Base-by-base conservation (phyloP, 768 basidiomycete species). In the Russula earlei region DNA sequence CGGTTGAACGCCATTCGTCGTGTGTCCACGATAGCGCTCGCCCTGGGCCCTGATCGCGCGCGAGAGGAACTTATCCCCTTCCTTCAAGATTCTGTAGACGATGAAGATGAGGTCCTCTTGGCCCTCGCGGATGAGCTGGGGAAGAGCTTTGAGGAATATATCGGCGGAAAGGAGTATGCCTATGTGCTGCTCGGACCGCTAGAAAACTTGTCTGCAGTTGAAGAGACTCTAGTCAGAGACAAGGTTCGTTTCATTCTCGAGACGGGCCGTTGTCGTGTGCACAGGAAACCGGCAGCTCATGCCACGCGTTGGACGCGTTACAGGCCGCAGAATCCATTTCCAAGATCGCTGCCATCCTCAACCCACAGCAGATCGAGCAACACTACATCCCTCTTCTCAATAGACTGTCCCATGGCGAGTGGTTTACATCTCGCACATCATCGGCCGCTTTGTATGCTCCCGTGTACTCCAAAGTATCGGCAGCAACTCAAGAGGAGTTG, bases 341-440 rank as follows among this genome's bases (percentile, higher is more conserved):
- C 58, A 92, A 92, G 73, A 78, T 98, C 62, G 84, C 90, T 49
- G 74, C 73, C 47, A 79, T 87, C 46, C 77, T 99, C 43, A 86
- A 85, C 22, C 78, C 85, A 52, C 65, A 76, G 15, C 90, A 94
- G 70, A 75, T 94, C 65, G 93, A 97, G 71, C 83, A 89, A 67
- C 81, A 81, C 69, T 95, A 92, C 72, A 83, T 98, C 56, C 96
- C 96, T 49, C 78, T 99, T 52, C 70, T 98, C 56, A 87, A 85
- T 67, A 83, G 93, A 51, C 79, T 99, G 49, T 85, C 92, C 2
- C 80, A 81, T 55, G 96, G 94, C 56, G 95, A 98, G 72, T 99
- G 96, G 96, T 98, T 98, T 75, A 98, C 96, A 12, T 94, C 93
- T 5, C 82, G 96, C 55, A 96, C 92, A 38, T 97, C 95, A 22